Percentiles rank a stretch among this genome's conserved stretches.
These are phyloP conservation scores for Calocera viscosa DNA, from an alignment of 768 basidiomycete genomes.

Conservation along the genomic window DNA sequence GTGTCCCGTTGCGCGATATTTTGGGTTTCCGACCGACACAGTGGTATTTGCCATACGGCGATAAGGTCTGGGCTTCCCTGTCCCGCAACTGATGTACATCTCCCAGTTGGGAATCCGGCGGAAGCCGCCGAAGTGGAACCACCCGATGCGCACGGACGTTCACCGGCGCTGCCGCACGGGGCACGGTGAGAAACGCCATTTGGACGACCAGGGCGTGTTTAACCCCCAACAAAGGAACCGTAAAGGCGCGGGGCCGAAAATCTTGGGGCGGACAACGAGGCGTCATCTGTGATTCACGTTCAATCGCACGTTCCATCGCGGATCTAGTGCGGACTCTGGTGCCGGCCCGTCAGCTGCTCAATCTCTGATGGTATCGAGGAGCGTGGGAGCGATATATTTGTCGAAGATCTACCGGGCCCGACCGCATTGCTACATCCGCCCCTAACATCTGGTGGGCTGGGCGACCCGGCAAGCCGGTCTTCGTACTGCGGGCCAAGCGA, in stretches of 20 bases:
- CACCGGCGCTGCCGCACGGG: background rate
- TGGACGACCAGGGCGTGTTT: background rate
- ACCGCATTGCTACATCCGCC: background rate
- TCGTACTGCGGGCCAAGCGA: background rate
- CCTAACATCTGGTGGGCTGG: background rate
- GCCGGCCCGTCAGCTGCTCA: background rate
- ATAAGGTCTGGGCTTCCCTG: background rate
- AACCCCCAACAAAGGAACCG: background rate
- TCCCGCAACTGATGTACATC: background rate
- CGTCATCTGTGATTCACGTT: background rate
- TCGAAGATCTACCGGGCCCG: background rate
- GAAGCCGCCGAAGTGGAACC: constrained; percentile 7
- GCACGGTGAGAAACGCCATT: background rate
- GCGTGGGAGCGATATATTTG: constrained; percentile 9
- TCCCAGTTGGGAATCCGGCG: background rate
- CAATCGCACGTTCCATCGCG: background rate
- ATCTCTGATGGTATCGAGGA: constrained; percentile 8
- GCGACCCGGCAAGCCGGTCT: background rate
- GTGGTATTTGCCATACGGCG: background rate
- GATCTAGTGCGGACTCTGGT: background rate
- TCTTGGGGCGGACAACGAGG: background rate
- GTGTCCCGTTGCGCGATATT: background rate
- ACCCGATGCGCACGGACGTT: background rate
- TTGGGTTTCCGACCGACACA: background rate
- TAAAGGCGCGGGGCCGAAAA: background rate